Conservation (phyloP, 169 alveolate genomes). For the Babesia caballi region DNA sequence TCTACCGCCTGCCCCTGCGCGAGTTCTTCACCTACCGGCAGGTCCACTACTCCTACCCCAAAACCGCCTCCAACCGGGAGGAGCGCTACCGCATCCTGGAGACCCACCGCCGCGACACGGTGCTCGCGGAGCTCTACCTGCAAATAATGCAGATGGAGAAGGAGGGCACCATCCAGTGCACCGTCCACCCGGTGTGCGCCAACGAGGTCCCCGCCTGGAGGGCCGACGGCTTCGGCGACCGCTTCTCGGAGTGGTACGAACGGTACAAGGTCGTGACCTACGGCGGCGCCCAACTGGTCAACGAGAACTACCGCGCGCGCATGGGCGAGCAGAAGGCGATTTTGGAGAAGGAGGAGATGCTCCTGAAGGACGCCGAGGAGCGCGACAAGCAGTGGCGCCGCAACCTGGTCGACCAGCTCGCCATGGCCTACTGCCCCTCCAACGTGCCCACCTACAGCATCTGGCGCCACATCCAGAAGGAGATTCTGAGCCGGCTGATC, state of each 20-base stretch:
- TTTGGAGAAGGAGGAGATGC: conserved; percentile 61
- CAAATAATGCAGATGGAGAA: conserved; percentile 68
- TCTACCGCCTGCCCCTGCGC: conserved; percentile 65
- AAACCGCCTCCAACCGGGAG: background rate
- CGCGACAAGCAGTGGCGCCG: conserved; percentile 66
- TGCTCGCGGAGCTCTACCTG: conserved; percentile 53
- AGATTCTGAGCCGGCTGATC: conserved; percentile 25
- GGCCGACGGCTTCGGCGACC: conserved; percentile 59
- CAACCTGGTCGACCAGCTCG: conserved; percentile 60
- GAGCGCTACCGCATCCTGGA: conserved; percentile 19
- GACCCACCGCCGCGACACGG: conserved; percentile 12
- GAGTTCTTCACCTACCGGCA: conserved; percentile 19
- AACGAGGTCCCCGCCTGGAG: conserved; percentile 65
- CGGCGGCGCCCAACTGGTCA: conserved; percentile 38
- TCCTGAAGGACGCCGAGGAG: conserved; percentile 54
- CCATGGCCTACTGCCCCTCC: conserved; percentile 42
- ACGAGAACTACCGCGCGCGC: conserved; percentile 30
- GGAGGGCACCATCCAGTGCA: conserved; percentile 55
- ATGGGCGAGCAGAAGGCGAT: conserved; percentile 53
- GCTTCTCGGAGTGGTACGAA: conserved; percentile 68
- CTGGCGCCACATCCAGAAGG: conserved; percentile 31
- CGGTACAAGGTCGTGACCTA: conserved; percentile 34
- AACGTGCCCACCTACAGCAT: conserved; percentile 40
- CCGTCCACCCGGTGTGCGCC: conserved; percentile 71
- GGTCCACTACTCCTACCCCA: conserved; percentile 46